Evolutionary conservation across 208 protist genomes (phyloP).

Genomic region (Endotrypanum monterogeii): DNA sequence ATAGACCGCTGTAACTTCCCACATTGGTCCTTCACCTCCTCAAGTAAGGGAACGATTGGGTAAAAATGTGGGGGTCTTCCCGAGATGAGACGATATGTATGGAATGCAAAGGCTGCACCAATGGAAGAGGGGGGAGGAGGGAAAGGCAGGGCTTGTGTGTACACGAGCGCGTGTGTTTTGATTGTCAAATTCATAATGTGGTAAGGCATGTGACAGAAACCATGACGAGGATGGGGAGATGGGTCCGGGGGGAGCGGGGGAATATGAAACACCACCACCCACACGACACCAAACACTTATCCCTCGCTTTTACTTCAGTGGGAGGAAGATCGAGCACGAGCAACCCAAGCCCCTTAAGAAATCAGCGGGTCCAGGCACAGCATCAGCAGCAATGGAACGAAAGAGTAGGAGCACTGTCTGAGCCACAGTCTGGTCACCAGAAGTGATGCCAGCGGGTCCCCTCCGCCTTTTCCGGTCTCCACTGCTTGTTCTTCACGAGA

Average conservation of each 20-base stretch:
- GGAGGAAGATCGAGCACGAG: neutral
- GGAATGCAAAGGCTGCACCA: neutral
- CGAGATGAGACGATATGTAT: neutral
- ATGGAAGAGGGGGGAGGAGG: too few relatives aligned
- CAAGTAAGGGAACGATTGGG: neutral
- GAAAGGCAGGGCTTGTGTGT: neutral
- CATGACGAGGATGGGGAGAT: neutral
- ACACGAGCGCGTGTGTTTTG: neutral
- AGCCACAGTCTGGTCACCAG: conserved; percentile 26
- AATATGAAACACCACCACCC: neutral
- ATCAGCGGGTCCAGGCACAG: neutral
- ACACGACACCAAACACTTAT: neutral
- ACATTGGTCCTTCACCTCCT: neutral
- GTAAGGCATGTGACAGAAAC: conserved; percentile 2
- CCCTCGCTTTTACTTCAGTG: neutral
- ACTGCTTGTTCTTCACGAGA: conserved; percentile 68
- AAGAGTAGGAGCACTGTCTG: neutral
- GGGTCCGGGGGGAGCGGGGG: neutral
- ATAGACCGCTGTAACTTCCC: too few relatives aligned
- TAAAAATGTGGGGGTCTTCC: neutral
- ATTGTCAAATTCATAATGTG: neutral
- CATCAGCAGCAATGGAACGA: neutral
- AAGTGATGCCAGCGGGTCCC: conserved; percentile 47
- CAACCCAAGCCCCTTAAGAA: neutral
- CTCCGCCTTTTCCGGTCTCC: conserved; percentile 27